These are phyloP conservation scores for Vicia villosa DNA, from an alignment of 306 rosid species.

Conservation along the genomic window DNA sequence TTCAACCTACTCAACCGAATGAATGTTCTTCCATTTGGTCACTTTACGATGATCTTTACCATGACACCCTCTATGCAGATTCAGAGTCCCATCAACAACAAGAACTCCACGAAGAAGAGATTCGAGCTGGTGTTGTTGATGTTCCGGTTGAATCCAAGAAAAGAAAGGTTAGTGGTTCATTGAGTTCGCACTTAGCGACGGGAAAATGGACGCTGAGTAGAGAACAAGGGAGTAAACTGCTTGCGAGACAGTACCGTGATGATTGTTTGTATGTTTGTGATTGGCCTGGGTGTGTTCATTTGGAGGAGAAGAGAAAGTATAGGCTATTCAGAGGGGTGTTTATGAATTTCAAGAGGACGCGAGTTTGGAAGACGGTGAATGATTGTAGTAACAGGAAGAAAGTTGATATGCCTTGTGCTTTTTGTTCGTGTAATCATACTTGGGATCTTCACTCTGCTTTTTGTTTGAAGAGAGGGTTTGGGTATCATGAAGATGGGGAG, in stretches of 20 bases:
- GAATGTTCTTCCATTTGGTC: constrained; percentile 65
- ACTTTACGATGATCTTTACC: constrained; percentile 75
- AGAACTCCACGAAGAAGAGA: constrained; percentile 1
- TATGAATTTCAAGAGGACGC: constrained; percentile 71
- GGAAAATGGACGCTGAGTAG: constrained; percentile 75
- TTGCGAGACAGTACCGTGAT: constrained; percentile 76
- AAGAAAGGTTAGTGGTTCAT: constrained; percentile 48
- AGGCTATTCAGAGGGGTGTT: constrained; percentile 82
- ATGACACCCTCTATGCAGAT: constrained; percentile 59
- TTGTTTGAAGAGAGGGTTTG: constrained; percentile 72
- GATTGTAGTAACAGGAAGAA: constrained; percentile 67
- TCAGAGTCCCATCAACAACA: constrained; percentile 43
- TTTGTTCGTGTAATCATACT: constrained; percentile 62
- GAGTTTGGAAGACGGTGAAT: constrained; percentile 81
- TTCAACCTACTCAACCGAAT: neutral
- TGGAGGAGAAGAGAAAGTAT: constrained; percentile 81
- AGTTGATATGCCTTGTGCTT: constrained; percentile 73
- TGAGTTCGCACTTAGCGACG: constrained; percentile 76
- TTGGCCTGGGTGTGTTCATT: constrained; percentile 92
- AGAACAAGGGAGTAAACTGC: constrained; percentile 81
- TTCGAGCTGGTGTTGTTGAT: constrained; percentile 32
- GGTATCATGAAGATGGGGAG: constrained; percentile 91
- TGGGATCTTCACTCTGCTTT: constrained; percentile 95
- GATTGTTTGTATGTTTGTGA: constrained; percentile 79
- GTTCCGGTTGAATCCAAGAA: constrained; percentile 36